Evolutionary conservation across 768 basidiomycete genomes (phyloP), one percentile per base, ranked within the genome.

Genomic region (Tylopilus sp.): DNA sequence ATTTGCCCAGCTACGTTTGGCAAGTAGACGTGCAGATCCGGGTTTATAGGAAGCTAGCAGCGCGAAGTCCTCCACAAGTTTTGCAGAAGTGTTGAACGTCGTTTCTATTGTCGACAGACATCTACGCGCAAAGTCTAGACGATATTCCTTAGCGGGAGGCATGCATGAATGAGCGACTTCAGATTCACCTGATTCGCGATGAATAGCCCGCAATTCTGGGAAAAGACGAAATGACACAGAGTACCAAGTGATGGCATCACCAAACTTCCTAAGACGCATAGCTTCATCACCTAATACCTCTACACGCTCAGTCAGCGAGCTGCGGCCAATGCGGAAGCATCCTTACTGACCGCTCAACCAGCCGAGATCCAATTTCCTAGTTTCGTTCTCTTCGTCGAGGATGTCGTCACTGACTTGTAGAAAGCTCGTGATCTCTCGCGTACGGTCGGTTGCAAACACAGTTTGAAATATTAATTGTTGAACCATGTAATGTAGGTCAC

Each of bases 221-320:
- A 1, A 36, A 28, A 57, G 55, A 12, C 3, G 9, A 11, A 51
- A 43, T 21, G 59, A 41, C 39, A 48, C 47, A 9, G 58, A 38
- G 40, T 60, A 60, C 55, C 55, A 60, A 4, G 26, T 30, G 20
- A 51, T 41, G 8, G 58, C 58, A 12, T 47, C 42, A 8, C 44
- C 50, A 31, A 44, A 39, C 6, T 8, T 49, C 3, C 13, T 10
- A 3, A 21, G 28, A 13, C 35, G 1, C 44, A 33, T 40, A 7
- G 58, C 46, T 17, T 53, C 35, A 22, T 57, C 55, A 3, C 59
- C 59, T 1, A 60, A 53, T 12, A 4, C 26, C 33, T 60, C 59
- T 60, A 25, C 28, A 35, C 10, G 13, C 17, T 17, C 3, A 13
- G 6, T 39, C 38, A 39, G 20, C 25, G 28, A 21, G 11, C 13